phyloP scores from a whole-genome alignment of 441 rosid species.

The Jatropha podagrica region DNA sequence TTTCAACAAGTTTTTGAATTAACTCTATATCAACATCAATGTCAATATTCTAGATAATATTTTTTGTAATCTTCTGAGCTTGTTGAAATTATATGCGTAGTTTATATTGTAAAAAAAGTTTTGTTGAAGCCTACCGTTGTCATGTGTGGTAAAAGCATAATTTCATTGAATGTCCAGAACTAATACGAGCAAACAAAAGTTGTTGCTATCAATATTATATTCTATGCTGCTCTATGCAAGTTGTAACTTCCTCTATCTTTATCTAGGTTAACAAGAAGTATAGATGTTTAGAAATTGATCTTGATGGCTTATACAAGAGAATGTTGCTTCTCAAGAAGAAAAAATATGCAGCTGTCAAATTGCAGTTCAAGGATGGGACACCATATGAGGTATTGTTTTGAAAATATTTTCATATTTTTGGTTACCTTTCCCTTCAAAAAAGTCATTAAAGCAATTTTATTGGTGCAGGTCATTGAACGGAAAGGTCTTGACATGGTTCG shows the following conservation, averaged over 20 bases:
- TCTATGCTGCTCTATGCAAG: slow-evolving; percentile 16
- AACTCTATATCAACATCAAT: not conserved
- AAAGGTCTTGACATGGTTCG: slow-evolving; percentile 99
- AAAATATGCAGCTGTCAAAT: slow-evolving; percentile 96
- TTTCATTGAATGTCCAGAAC: not conserved
- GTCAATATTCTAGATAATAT: not conserved
- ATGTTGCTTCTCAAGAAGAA: slow-evolving; percentile 97
- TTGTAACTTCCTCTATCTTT: slow-evolving; percentile 24
- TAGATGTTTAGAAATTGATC: slow-evolving; percentile 85
- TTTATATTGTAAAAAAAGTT: not conserved
- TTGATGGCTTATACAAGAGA: slow-evolving; percentile 93
- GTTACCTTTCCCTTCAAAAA: slow-evolving; percentile 19
- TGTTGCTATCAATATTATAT: not conserved
- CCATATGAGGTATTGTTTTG: slow-evolving; percentile 57
- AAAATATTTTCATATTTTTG: slow-evolving; percentile 13
- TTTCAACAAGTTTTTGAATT: not conserved
- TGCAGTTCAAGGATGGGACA: slow-evolving; percentile 75
- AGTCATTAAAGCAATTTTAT: slow-evolving; percentile 28
- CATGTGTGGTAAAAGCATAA: not conserved
- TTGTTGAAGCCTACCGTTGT: slow-evolving; percentile 1
- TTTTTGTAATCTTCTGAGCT: not conserved
- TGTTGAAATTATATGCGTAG: not conserved
- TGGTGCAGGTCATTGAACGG: slow-evolving; percentile 82
- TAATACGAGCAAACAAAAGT: not conserved
- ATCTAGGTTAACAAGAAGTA: slow-evolving; percentile 92